Percentiles rank a stretch among this genome's conserved stretches.
Conservation (phyloP, 129 eudicot species). For the Artemisia argyi region DNA sequence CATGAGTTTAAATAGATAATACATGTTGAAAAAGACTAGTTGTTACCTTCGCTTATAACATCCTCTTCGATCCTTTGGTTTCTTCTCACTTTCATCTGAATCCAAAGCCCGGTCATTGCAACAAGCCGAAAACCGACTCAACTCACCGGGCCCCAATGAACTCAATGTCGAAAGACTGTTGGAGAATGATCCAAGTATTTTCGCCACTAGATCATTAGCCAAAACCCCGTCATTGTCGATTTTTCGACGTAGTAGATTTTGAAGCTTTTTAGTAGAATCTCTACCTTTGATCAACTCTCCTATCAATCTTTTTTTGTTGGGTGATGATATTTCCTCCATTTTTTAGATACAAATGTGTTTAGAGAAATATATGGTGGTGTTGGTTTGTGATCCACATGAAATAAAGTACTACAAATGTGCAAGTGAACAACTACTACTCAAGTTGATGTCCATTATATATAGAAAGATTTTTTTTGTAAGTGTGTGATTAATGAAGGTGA, state of each 20-base stretch:
- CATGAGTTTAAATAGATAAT: background rate
- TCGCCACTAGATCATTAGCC: constrained; percentile 35
- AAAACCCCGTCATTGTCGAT: constrained; percentile 20
- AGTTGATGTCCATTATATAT: background rate
- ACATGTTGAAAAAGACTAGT: background rate
- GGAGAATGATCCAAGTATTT: constrained; percentile 46
- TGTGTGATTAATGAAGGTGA: background rate
- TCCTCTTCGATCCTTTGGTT: constrained; percentile 55
- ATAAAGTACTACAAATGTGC: constrained; percentile 1
- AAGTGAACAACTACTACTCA: background rate
- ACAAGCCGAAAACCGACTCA: constrained; percentile 23
- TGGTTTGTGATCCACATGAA: background rate
- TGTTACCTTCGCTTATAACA: constrained; percentile 49
- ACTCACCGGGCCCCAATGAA: constrained; percentile 21
- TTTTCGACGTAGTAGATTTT: constrained; percentile 32
- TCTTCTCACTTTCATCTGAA: constrained; percentile 32
- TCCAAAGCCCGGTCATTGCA: constrained; percentile 28
- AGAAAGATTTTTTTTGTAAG: background rate
- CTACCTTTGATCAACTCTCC: constrained; percentile 40
- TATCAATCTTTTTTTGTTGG: constrained; percentile 23
- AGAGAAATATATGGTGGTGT: background rate
- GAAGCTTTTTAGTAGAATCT: constrained; percentile 37
- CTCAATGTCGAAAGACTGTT: constrained; percentile 33
- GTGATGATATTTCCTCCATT: constrained; percentile 25
- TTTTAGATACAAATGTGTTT: background rate